phyloP scores from a whole-genome alignment of 75 land plant genomes.

The Pinus albicaulis region DNA sequence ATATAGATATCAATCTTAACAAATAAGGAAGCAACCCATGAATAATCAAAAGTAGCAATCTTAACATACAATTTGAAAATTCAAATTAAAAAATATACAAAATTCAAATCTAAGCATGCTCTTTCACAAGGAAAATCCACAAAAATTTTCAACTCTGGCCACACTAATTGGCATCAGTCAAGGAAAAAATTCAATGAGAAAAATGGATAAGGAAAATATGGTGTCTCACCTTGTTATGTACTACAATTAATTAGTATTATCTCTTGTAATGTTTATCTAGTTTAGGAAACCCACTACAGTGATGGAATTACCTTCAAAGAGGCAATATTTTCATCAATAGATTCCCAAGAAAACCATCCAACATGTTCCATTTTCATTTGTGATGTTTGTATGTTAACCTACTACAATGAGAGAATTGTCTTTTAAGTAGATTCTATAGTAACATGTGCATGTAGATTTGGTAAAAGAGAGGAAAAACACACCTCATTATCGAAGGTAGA shows the following conservation, averaged over 20 bases:
- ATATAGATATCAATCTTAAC: background rate
- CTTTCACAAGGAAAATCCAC: background rate
- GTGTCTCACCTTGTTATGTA: slow-evolving; percentile 75
- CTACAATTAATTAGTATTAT: slow-evolving; percentile 80
- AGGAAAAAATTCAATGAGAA: background rate
- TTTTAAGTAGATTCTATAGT: background rate
- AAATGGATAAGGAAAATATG: background rate
- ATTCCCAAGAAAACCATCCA: slow-evolving; percentile 44
- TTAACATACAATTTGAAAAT: background rate
- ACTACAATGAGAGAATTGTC: background rate
- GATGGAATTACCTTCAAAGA: slow-evolving; percentile 30
- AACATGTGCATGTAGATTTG: no score
- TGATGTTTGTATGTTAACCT: slow-evolving; percentile 65
- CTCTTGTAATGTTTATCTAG: slow-evolving; percentile 13
- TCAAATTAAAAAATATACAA: background rate
- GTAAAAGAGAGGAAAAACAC: background rate
- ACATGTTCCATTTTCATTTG: slow-evolving; percentile 50
- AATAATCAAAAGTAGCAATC: background rate
- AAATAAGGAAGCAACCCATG: background rate
- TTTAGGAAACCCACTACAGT: no score
- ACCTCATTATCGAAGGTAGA: background rate
- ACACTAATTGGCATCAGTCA: background rate
- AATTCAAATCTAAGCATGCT: background rate
- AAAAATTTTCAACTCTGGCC: background rate
- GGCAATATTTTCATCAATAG: slow-evolving; percentile 55